Evolutionary conservation across 2,329 filamentous ascomycete genomes (phyloP).

Genomic region (Cladophialophora bantiana): DNA sequence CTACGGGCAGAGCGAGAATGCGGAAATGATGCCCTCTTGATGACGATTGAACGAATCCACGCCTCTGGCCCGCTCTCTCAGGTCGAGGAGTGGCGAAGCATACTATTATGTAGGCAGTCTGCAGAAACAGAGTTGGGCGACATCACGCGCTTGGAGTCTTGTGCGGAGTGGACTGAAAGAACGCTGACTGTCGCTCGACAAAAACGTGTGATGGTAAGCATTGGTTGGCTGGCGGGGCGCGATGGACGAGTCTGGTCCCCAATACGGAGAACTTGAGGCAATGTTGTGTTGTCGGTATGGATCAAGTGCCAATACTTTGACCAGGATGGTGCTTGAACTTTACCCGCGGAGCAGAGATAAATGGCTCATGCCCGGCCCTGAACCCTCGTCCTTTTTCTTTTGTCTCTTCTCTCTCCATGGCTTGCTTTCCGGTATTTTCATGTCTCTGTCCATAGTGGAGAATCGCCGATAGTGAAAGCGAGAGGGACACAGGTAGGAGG

Average conservation of each 20-base stretch:
- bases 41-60: constrained; percentile 15
- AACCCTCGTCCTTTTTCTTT: background rate
- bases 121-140: background rate
- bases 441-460: background rate
- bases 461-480: background rate
- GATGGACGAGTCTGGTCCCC: background rate
- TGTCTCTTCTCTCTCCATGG: background rate
- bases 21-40: background rate
- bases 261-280: constrained; percentile 1
- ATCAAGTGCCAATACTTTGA: background rate
- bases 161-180: background rate
- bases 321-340: background rate
- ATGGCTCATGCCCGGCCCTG: background rate
- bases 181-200: background rate
- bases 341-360: background rate
- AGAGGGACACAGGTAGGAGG: background rate
- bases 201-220: background rate
- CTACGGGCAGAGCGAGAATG: background rate
- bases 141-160: constrained; percentile 1
- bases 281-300: background rate
- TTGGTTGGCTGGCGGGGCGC: constrained; percentile 4
- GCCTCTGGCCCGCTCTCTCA: constrained; percentile 2
- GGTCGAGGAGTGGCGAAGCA: background rate
- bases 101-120: background rate
- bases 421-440: background rate